Conservation (phyloP, 2,329 filamentous ascomycete genomes). For the Macroventuria anomochaeta region DNA sequence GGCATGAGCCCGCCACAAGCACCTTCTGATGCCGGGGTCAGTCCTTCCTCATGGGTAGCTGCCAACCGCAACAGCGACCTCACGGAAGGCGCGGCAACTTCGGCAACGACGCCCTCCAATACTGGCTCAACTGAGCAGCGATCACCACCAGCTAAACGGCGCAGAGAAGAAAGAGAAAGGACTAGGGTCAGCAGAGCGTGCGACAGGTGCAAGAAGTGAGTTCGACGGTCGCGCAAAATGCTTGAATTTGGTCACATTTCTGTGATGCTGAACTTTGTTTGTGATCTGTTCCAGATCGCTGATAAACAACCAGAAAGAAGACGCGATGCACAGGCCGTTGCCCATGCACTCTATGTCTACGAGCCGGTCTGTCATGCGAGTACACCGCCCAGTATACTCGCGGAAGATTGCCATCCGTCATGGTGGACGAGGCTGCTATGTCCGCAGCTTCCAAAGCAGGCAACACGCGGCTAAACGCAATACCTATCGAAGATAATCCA, state of each 20-base stretch:
- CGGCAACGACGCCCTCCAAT: conserved; percentile 23
- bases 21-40: conserved; percentile 20
- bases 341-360: conserved; percentile 44
- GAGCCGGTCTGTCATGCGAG: conserved; percentile 51
- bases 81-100: conserved; percentile 17
- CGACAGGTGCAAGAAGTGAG: conserved; percentile 58
- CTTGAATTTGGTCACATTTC: too few relatives aligned
- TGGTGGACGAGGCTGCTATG: conserved; percentile 43
- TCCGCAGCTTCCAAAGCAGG: conserved; percentile 25
- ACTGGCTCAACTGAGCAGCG: conserved; percentile 27
- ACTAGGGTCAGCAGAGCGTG: conserved; percentile 57
- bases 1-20: conserved; percentile 3
- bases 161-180: conserved; percentile 46
- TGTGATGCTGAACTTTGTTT: too few relatives aligned
- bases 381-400: conserved; percentile 60
- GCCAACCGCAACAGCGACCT: conserved; percentile 19
- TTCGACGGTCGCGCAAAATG: background rate
- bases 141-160: conserved; percentile 39
- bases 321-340: conserved; percentile 47
- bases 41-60: conserved; percentile 10
- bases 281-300: too few relatives aligned
- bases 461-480: conserved; percentile 23
- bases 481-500: conserved; percentile 19
- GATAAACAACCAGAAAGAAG: conserved; percentile 41
- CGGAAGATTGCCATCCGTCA: conserved; percentile 53